These are phyloP conservation scores for Eucalyptus regnans DNA, from an alignment of 345 rosid genomes.

Conservation along the genomic window DNA sequence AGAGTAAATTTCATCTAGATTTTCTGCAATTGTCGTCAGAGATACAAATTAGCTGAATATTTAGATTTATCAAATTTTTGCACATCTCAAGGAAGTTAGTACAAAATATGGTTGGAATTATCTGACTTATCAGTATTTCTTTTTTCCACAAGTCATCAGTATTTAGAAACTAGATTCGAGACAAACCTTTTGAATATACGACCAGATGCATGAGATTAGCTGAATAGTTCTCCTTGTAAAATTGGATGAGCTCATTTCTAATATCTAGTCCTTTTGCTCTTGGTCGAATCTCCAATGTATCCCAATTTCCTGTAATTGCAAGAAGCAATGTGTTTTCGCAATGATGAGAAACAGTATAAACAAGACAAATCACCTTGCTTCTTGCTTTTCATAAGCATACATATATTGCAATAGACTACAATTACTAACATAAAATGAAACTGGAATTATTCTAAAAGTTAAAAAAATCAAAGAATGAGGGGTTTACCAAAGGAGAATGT, in stretches of 20 bases:
- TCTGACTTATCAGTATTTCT: background rate
- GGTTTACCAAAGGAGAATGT: background rate
- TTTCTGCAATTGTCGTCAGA: constrained; percentile 23
- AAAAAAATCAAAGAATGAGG: background rate
- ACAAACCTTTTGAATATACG: constrained; percentile 71
- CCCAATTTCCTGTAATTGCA: constrained; percentile 56
- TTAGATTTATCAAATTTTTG: background rate
- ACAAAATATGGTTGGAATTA: background rate
- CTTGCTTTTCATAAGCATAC: background rate
- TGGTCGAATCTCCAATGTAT: constrained; percentile 71
- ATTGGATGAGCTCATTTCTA: constrained; percentile 69
- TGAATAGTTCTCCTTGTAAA: constrained; percentile 77
- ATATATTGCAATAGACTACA: background rate
- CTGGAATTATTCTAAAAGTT: background rate
- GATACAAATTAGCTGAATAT: constrained; percentile 7
- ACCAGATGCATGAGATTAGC: constrained; percentile 87
- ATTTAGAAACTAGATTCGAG: background rate
- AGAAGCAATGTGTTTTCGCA: background rate
- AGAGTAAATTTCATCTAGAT: constrained; percentile 53
- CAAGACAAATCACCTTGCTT: background rate
- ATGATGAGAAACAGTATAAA: background rate
- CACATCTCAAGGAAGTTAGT: background rate
- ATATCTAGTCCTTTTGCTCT: constrained; percentile 73
- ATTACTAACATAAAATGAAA: background rate
- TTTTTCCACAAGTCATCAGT: background rate